phyloP scores from a whole-genome alignment of 2,329 filamentous ascomycete species.

The Apiospora arundinis region DNA sequence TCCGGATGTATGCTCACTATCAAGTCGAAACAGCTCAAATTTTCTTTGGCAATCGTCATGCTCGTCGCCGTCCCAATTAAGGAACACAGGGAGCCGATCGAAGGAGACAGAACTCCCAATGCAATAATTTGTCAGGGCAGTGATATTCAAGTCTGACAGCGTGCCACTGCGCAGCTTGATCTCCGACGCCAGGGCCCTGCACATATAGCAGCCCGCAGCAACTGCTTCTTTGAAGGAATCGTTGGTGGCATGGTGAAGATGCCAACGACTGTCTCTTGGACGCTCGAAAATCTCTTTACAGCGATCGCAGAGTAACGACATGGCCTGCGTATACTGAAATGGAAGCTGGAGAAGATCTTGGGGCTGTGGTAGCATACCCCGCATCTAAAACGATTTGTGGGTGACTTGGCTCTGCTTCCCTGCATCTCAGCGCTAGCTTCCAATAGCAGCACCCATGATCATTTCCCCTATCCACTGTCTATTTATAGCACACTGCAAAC shows the following conservation, averaged over 20 bases:
- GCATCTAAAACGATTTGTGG: no score
- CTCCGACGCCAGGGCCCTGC: neutral
- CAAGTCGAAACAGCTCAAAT: neutral
- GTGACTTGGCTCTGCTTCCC: no score
- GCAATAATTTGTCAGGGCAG: neutral
- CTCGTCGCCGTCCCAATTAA: neutral
- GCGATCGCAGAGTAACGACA: no score
- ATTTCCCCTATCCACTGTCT: no score
- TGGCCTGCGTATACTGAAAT: no score
- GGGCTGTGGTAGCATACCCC: no score
- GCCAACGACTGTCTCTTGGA: neutral
- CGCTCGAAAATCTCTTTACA: no score
- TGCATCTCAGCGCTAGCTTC: no score
- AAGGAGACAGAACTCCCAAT: neutral
- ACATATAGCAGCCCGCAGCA: neutral
- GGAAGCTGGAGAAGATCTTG: no score
- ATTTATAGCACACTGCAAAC: no score
- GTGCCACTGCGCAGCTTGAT: neutral
- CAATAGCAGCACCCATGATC: no score
- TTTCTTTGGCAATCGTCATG: neutral
- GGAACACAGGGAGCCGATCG: neutral
- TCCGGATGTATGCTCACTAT: neutral
- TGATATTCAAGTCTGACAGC: neutral
- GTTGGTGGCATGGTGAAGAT: neutral
- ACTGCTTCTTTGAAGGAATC: slow-evolving; percentile 6